Base-by-base conservation (phyloP, 1,139 yeast genomes). In the Meyerozyma smithsonii region DNA sequence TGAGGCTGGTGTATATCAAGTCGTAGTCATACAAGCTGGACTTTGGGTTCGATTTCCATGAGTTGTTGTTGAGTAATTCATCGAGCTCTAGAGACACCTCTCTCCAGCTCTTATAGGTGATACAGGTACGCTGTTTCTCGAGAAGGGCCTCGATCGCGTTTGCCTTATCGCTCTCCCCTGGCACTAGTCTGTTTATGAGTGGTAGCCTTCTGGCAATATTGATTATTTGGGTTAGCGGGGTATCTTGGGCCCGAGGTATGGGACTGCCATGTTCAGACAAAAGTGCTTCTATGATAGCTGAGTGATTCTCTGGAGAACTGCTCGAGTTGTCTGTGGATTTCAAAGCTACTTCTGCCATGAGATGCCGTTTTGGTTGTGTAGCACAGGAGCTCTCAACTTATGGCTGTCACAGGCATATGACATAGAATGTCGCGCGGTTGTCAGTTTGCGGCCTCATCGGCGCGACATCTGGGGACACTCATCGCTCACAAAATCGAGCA, bases 1-100 rank as follows among this genome's bases (percentile, higher is more conserved):
- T 51, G 39, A 88, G 62, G 42, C 80, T 67, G 12, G 61, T 59
- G 44, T 66, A 63, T 1, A 92, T 75, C 35, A 85, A 64, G 42
- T 77, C 69, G 51, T 78, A 80, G 59, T 92, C 96, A 54, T 89
- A 92, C 35, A 84, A 59, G 15, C 74, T 71, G 2, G 89, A 77
- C 43, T 75, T 78, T 4, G 73, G 73, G 38, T 72, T 69, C 11
- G 66, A 55, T 52, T 87, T 88, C 97, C 97, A 92, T 7, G 62
- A 56, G 40, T 83, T 79, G 44, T 80, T 75, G 7, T 81, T 80
- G 40, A 80, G 68, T 11, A 84, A 54, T 36, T 69, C 69, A 55
- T 92, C 98, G 20, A 90, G 64, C 44, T 76, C 59, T 19, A 71
- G 56, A 7, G 94, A 81, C 0, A 79, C 72, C 1, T 71, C 74